Conservation (phyloP, 305 asterid species). For the Salvia sclarea region DNA sequence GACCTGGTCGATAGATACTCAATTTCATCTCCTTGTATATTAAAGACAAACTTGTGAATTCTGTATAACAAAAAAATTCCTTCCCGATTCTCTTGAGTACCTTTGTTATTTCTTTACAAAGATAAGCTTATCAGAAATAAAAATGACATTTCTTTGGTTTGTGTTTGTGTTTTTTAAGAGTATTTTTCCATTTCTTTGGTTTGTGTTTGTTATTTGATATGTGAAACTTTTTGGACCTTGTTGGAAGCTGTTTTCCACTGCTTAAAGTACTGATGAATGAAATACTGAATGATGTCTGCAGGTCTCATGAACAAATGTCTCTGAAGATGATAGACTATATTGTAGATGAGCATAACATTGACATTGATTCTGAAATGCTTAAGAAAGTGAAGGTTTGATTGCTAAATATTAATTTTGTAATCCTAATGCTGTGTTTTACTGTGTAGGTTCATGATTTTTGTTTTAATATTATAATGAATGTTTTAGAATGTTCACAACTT, state of each 20-base stretch:
- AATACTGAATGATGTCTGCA: slow-evolving; percentile 41
- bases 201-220: neutral
- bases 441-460: slow-evolving; percentile 7
- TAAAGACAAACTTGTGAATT: neutral
- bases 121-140: slow-evolving; percentile 1
- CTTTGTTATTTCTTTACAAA: neutral
- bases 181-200: slow-evolving; percentile 1
- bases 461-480: neutral
- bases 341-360: slow-evolving; percentile 81
- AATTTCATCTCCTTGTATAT: neutral
- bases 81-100: neutral
- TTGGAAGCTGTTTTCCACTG: slow-evolving; percentile 20
- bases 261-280: slow-evolving; percentile 30
- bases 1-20: slow-evolving; percentile 16
- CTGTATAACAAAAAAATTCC: neutral
- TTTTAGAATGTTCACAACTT: slow-evolving; percentile 15
- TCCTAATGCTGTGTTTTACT: slow-evolving; percentile 13
- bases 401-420: slow-evolving; percentile 13
- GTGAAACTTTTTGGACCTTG: neutral
- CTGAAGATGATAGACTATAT: slow-evolving; percentile 74
- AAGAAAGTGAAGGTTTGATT: slow-evolving; percentile 75
- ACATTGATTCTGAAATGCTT: slow-evolving; percentile 53
- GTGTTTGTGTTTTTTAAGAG: neutral
- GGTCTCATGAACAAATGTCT: slow-evolving; percentile 97
- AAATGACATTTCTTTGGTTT: neutral